Conservation (phyloP, 495 filamentous ascomycete genomes). For the Penicillium alfredii region DNA sequence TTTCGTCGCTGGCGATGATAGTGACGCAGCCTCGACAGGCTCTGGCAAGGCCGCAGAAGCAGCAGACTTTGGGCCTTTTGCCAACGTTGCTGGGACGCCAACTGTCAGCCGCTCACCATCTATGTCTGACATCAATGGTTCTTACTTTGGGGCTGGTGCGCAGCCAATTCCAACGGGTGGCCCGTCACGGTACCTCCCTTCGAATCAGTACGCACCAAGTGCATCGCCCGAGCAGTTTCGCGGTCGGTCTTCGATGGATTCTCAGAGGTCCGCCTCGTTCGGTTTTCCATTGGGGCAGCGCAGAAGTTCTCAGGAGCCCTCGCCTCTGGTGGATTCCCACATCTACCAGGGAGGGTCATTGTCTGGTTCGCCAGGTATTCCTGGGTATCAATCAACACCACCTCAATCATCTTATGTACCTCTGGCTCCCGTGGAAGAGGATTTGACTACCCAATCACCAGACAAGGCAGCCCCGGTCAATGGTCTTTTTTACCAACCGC, state of each 20-base stretch:
- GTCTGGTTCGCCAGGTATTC: slow-evolving; percentile 33
- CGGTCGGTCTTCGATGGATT: slow-evolving; percentile 42
- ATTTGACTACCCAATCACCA: slow-evolving; percentile 27
- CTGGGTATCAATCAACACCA: slow-evolving; percentile 44
- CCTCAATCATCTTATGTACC: slow-evolving; percentile 46
- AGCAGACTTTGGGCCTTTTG: slow-evolving; percentile 68
- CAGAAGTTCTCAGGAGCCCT: slow-evolving; percentile 37
- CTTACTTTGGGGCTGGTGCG: slow-evolving; percentile 37
- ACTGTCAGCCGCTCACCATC: slow-evolving; percentile 78
- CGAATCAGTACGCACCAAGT: slow-evolving; percentile 41
- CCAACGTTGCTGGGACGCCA: slow-evolving; percentile 72
- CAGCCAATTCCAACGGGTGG: slow-evolving; percentile 35
- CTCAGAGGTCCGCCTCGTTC: slow-evolving; percentile 37
- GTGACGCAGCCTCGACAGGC: slow-evolving; percentile 52
- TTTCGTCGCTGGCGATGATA: slow-evolving; percentile 89
- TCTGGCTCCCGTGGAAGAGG: slow-evolving; percentile 42
- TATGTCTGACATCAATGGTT: slow-evolving; percentile 67
- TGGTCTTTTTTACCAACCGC: slow-evolving; percentile 24
- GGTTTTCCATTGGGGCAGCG: slow-evolving; percentile 28
- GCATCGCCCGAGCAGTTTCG: slow-evolving; percentile 45
- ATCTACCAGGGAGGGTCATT: slow-evolving; percentile 23
- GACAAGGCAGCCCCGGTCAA: slow-evolving; percentile 21
- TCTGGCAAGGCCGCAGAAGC: slow-evolving; percentile 49
- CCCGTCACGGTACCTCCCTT: slow-evolving; percentile 61
- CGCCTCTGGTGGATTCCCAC: slow-evolving; percentile 31